These are phyloP conservation scores for Bryum argenteum DNA, from an alignment of 225 moss, liverwort and hornwort genomes.

Conservation along the genomic window DNA sequence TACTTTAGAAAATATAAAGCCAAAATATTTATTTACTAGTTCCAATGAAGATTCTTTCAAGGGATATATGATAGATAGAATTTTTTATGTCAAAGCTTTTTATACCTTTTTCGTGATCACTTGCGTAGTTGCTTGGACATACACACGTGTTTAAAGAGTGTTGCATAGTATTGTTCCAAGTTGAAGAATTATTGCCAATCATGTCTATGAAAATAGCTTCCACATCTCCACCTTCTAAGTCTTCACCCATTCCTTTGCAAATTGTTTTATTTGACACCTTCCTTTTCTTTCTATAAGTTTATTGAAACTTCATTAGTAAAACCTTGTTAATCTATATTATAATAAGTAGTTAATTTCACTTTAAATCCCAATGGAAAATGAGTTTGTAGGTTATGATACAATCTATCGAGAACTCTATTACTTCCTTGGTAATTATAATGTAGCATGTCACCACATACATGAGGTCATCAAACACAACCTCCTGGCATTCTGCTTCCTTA, in stretches of 20 bases:
- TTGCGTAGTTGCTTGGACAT: conserved; percentile 12
- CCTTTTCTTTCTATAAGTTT: conserved; percentile 17
- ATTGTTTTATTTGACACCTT: conserved; percentile 22
- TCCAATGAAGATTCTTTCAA: too few relatives aligned
- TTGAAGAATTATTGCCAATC: conserved; percentile 11
- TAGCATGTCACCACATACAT: conserved; percentile 9
- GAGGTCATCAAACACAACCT: conserved; percentile 15
- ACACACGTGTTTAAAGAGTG: conserved; percentile 14
- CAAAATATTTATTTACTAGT: too few relatives aligned
- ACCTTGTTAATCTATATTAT: neutral
- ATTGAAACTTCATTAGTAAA: neutral
- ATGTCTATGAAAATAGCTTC: neutral
- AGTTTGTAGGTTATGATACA: neutral
- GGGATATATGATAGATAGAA: neutral
- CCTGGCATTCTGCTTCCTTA: neutral
- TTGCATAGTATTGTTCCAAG: neutral
- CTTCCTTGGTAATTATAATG: conserved; percentile 8
- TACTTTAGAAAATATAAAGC: neutral
- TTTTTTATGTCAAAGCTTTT: neutral
- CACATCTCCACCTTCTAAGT: neutral
- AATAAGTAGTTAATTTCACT: neutral
- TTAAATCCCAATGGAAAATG: neutral
- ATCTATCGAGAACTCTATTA: neutral
- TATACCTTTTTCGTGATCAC: conserved; percentile 30
- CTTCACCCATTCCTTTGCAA: neutral